Evolutionary conservation across 1,284 basidiomycete genomes (phyloP), one percentile per base, ranked within the genome.

Genomic region (Leccinum cinnamomeum): DNA sequence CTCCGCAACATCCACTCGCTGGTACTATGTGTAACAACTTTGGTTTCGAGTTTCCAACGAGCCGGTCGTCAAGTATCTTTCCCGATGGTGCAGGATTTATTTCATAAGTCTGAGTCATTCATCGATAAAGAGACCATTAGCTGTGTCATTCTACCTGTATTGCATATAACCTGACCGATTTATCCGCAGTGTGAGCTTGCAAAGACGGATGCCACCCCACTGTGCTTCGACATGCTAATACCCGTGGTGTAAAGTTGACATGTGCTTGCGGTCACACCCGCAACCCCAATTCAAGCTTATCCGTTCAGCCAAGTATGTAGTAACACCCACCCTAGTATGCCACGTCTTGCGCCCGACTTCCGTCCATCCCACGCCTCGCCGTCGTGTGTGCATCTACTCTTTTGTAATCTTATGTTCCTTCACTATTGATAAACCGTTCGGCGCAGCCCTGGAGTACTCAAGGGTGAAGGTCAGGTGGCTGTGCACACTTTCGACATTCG

Each of bases 1-100:
- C 14, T 44, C 41, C 8, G n/a, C 14, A 35, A 46, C 37, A 51
- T 28, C 60, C 33, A 77, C 83, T 54, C 69, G 86, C 87, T 5
- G 87, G 87, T 33, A 91, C 86, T 8, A 90, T 93, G 73, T 96
- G 96, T 41, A 97, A 75, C 2, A 90, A 41, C 39, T n/a, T 92
- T 6, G 93, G 94, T 67, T 87, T 88, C 10, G 82, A 81, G 71
- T 88, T 88, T 37, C 78, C 84, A 5, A 76, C 76, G 0, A 90
- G 89, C 93, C 94, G 96, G 63, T 79, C 82, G 60, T 87, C 84
- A 48, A 96, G 78, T 30, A 86, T 84, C 51, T 81, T 70, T 16
- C 87, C 84, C 20, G 95, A 79, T 6, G 82, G 84, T 23, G 73
- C 73, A 1, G 91, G 82, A 28, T 80, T 81, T 44, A 95, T 84